Base-by-base conservation (phyloP, 306 rosid genomes). In the Castanea sativa region DNA sequence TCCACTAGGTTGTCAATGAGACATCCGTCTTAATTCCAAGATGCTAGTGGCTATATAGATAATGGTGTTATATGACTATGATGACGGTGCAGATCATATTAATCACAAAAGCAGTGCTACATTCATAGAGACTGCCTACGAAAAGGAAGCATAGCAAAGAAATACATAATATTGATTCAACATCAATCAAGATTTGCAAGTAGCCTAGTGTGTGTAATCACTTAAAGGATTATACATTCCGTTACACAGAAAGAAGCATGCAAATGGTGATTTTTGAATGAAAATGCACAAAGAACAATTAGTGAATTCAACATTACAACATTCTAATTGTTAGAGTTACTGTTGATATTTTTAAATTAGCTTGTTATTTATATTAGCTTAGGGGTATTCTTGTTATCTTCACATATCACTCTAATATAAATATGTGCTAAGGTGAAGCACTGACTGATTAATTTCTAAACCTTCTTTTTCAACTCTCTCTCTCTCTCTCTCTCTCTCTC, bases 181-280 rank as follows among this genome's bases (percentile, higher is more conserved):
- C 51, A 65, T 67, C 25, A 67, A 32, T 67, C 6, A 18, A 18
- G 71, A n/a, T 15, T 30, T 64, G 70, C 43, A 5, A 76, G 33
- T 12, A 65, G 65, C 64, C n/a, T 67, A 45, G 65, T 58, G 33
- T 20, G 52, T 69, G 72, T 72, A 75, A 65, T 14, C 32, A 12
- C 32, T 71, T 76, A 52, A 53, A 30, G 76, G 53, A 53, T 53
- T 55, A 69, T 4, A 64, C 23, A 77, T 84, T 79, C 68, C 43
- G 38, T 30, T 21, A 60, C 71, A 80, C 56, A 35, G 16, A 76
- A 73, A 76, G 65, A 45, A 23, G 73, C 73, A 79, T 15, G 69
- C 11, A 76, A 67, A 73, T 73, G 35, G 15, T 12, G 9, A 27
- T 41, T 5, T 63, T 45, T 51, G 38, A 59, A 27, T 21, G 5